Evolutionary conservation across 2,329 filamentous ascomycete species (phyloP).

Genomic region (Rhynchosporium secalis): DNA sequence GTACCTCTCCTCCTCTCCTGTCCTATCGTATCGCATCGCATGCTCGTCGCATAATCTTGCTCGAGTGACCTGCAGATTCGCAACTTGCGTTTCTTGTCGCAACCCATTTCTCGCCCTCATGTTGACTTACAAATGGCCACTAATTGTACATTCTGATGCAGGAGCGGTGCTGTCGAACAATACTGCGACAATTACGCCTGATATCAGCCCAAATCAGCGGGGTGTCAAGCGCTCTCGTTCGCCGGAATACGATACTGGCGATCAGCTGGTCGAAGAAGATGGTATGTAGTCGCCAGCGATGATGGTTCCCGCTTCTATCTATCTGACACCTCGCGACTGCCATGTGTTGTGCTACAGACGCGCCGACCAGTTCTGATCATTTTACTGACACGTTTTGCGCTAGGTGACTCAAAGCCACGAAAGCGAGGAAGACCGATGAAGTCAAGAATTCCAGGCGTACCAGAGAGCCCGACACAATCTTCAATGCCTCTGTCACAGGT

Average conservation of each 20-base stretch:
- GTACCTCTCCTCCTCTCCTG: constrained; percentile 49
- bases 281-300: constrained; percentile 58
- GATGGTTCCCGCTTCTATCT: constrained; percentile 9
- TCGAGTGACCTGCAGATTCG: constrained; percentile 23
- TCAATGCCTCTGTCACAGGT: constrained; percentile 48
- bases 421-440: constrained; percentile 43
- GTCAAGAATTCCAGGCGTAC: constrained; percentile 47
- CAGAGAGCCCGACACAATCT: constrained; percentile 58
- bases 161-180: constrained; percentile 35
- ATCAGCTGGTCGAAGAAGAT: constrained; percentile 63
- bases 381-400: constrained; percentile 33
- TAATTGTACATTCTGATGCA: constrained; percentile 30
- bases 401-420: constrained; percentile 46
- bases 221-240: constrained; percentile 80
- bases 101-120: constrained; percentile 28
- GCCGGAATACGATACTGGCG: constrained; percentile 60
- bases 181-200: constrained; percentile 49
- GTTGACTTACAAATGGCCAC: constrained; percentile 32
- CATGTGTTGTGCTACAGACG: constrained; percentile 33
- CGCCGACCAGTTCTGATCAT: constrained; percentile 22
- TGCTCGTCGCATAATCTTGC: constrained; percentile 29
- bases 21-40: constrained; percentile 28
- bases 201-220: constrained; percentile 59
- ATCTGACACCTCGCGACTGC: constrained; percentile 27
- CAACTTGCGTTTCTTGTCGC: constrained; percentile 14